A percentile compares a stretch with the other conserved stretches of the same genome.
phyloP scores from a whole-genome alignment of 345 rosid genomes.

The Acer campestre region DNA sequence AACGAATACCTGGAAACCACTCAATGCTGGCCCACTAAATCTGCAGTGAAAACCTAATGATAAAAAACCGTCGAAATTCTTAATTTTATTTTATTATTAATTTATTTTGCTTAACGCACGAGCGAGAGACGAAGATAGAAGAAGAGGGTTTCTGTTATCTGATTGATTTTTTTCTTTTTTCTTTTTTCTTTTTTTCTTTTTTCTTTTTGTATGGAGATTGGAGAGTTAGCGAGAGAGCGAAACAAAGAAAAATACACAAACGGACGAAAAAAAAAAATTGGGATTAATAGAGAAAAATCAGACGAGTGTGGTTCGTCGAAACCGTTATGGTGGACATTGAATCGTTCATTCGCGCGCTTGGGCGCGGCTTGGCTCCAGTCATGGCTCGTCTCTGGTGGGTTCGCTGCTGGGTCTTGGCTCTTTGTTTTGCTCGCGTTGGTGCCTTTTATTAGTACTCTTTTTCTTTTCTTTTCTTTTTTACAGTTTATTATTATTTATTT shows the following conservation, averaged over 20 bases:
- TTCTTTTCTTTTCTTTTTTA: no score
- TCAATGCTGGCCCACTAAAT: slow-evolving; percentile 16
- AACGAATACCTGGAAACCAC: slow-evolving; percentile 15
- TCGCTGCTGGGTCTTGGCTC: neutral
- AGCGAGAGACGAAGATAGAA: neutral
- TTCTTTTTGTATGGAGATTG: neutral
- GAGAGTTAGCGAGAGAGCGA: neutral
- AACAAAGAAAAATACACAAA: neutral
- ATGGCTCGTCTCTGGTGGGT: neutral
- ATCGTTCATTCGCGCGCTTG: slow-evolving; percentile 41
- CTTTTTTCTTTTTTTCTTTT: neutral
- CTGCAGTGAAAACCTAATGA: slow-evolving; percentile 13
- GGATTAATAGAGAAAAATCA: slow-evolving; percentile 24
- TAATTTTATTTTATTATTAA: neutral
- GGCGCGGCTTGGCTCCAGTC: slow-evolving; percentile 39
- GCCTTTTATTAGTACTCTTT: neutral
- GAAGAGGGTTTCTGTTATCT: slow-evolving; percentile 4
- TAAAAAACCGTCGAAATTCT: neutral
- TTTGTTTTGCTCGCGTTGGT: neutral
- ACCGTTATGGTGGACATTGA: slow-evolving; percentile 41
- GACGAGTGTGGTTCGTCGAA: slow-evolving; percentile 39
- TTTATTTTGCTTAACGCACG: neutral
- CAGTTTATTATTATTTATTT: no score
- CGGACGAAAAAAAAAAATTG: neutral
- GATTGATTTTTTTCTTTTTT: neutral